phyloP scores from a whole-genome alignment of 2,329 filamentous ascomycete genomes.

The Diaporthe longicolla region DNA sequence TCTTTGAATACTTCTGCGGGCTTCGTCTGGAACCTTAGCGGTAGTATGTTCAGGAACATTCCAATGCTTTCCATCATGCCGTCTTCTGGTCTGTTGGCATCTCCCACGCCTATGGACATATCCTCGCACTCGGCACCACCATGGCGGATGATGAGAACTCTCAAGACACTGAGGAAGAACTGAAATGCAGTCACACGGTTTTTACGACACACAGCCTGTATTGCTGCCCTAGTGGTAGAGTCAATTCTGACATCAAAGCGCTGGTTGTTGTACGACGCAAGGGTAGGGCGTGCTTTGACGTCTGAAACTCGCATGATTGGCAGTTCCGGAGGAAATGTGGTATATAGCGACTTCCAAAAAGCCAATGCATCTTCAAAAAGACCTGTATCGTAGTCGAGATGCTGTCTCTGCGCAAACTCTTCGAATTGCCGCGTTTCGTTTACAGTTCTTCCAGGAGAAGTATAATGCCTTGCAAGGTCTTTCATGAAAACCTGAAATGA shows the following conservation, averaged over 20 bases:
- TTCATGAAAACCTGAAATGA: neutral
- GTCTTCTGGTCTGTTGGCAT: constrained; percentile 59
- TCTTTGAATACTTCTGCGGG: constrained; percentile 47
- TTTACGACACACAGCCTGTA: no score
- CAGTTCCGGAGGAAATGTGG: no score
- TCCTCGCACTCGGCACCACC: constrained; percentile 49
- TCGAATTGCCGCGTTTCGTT: no score
- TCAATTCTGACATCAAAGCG: no score
- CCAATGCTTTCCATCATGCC: constrained; percentile 56
- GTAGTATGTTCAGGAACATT: constrained; percentile 63
- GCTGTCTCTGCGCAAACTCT: no score
- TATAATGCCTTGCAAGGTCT: neutral
- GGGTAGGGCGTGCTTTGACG: no score
- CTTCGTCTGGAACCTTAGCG: constrained; percentile 55
- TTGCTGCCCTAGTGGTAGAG: no score
- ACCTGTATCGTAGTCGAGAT: no score
- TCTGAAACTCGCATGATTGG: no score
- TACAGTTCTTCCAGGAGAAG: neutral
- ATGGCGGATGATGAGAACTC: constrained; percentile 53
- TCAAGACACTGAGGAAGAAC: constrained; percentile 59
- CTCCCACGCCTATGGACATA: constrained; percentile 62
- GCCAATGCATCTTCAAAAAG: no score
- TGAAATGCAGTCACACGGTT: constrained; percentile 55
- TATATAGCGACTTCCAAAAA: no score
- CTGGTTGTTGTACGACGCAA: no score